A percentile compares a stretch with the other conserved stretches of the same genome.
These are phyloP conservation scores for Xerocomellus dryophilus DNA, from an alignment of 768 basidiomycete species.

Conservation along the genomic window DNA sequence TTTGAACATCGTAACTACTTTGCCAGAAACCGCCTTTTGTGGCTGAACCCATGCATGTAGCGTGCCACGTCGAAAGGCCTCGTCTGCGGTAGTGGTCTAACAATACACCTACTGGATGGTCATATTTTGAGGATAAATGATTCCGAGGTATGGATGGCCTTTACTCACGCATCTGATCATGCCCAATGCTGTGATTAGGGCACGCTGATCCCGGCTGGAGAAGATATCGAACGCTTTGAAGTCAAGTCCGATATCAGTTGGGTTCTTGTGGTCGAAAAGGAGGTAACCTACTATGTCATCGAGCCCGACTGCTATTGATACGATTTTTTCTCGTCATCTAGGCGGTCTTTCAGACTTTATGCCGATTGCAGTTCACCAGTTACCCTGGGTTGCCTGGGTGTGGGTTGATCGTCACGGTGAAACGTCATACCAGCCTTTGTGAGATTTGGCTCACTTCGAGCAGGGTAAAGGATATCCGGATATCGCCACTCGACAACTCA, in stretches of 20 bases:
- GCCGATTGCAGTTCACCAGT: constrained; percentile 50
- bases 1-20: constrained; percentile 63
- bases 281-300: constrained; percentile 45
- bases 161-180: not conserved
- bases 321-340: constrained; percentile 30
- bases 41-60: constrained; percentile 38
- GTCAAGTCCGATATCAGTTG: constrained; percentile 57
- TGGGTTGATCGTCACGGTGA: constrained; percentile 78
- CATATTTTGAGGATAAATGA: constrained; percentile 50
- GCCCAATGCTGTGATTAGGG: constrained; percentile 44
- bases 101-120: constrained; percentile 55
- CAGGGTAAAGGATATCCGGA: constrained; percentile 99
- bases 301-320: not conserved
- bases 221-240: constrained; percentile 65
- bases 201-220: constrained; percentile 71
- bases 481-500: constrained; percentile 81
- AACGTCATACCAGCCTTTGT: not conserved
- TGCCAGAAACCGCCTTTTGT: not conserved
- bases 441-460: constrained; percentile 3
- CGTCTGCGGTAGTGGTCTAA: constrained; percentile 64
- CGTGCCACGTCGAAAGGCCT: constrained; percentile 89
- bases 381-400: constrained; percentile 50
- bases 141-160: constrained; percentile 47
- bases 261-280: constrained; percentile 93
- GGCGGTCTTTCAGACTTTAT: constrained; percentile 94